Evolutionary conservation across 352 stramenopile species (phyloP), one percentile per base, ranked within the genome.

Genomic region (Pelagophyceae sp.): DNA sequence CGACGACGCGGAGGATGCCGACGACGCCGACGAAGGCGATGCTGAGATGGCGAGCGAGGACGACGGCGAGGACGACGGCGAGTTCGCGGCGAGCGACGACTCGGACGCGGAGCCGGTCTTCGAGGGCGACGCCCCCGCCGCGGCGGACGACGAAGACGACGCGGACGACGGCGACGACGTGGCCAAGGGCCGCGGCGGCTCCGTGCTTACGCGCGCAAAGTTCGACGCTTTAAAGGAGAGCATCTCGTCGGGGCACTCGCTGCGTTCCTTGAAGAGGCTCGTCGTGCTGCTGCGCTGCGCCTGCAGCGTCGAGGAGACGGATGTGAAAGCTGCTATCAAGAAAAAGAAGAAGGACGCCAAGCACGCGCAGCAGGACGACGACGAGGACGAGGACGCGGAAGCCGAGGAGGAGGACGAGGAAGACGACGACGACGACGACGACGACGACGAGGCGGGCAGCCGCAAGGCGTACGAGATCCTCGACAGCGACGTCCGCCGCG

Each of bases 1-100:
- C 23, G 79, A 61, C 35, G 76, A 54, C 20, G 35, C 25, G 25
- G 79, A 80, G 3, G 75, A 77, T 3, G 61, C 37, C 27, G 38
- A 78, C 74, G 31, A 69, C 51, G n/a, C 38, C 78, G 50, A 85
- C 19, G 61, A 71, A 37, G 61, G 6, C 17, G 61, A 71, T 15
- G 58, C 17, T 29, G 58, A 65, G 5, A 27, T 32, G 25, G 23
- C 17, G 25, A 25, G 50, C 5, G 58, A 65, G 6, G 67, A 74
- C 67, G 67, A 50, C 67, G 67, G 6, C 35, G 67, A 74, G 15
- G 67, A 74, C 20, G 67, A 50, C 2, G 67, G 17, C 5, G 63
- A 38, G 63, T n/a, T 1, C 19, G 63, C 29, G 6, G 6, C 29
- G 35, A 11, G 63, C 58, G 15, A 33, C 31, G n/a, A 33, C 61